phyloP scores from a whole-genome alignment of 2,329 filamentous ascomycete species.

The Venturia asperata region DNA sequence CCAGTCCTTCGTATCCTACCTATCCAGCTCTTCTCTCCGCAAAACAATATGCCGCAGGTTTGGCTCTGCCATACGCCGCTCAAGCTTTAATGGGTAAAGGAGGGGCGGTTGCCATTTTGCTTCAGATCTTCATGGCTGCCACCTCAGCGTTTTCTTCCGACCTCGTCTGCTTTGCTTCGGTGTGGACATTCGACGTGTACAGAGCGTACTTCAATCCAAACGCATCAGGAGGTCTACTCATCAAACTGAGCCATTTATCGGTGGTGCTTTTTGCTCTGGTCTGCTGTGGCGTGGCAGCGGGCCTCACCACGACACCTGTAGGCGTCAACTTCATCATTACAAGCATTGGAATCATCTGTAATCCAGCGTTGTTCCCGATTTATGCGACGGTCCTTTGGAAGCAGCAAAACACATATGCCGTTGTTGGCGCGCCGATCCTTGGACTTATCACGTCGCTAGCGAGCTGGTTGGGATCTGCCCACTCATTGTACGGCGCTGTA shows the following conservation, averaged over 20 bases:
- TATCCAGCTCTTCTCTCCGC: slow-evolving; percentile 21
- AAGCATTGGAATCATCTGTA: slow-evolving; percentile 25
- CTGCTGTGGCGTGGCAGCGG: slow-evolving; percentile 25
- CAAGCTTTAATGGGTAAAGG: slow-evolving; percentile 33
- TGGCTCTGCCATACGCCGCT: slow-evolving; percentile 29
- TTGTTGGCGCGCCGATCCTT: slow-evolving; percentile 24
- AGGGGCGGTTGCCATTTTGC: slow-evolving; percentile 31
- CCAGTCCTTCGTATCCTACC: slow-evolving; percentile 21
- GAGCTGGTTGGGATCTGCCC: slow-evolving; percentile 21
- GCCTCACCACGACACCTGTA: slow-evolving; percentile 28
- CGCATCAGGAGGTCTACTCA: slow-evolving; percentile 29
- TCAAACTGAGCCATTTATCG: slow-evolving; percentile 30
- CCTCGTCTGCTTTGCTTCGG: slow-evolving; percentile 37
- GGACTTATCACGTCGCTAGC: slow-evolving; percentile 23
- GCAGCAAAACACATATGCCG: slow-evolving; percentile 25
- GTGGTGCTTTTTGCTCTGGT: slow-evolving; percentile 32
- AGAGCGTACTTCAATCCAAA: slow-evolving; percentile 31
- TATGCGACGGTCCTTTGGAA: slow-evolving; percentile 30
- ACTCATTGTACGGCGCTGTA: slow-evolving; percentile 22
- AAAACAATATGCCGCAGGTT: slow-evolving; percentile 23
- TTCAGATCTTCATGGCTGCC: slow-evolving; percentile 44
- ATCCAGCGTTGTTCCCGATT: slow-evolving; percentile 27
- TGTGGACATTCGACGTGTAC: slow-evolving; percentile 38
- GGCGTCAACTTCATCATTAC: slow-evolving; percentile 23
- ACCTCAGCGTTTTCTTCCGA: slow-evolving; percentile 40